phyloP scores from a whole-genome alignment of 106 monocot species.

The Allium cepa region DNA sequence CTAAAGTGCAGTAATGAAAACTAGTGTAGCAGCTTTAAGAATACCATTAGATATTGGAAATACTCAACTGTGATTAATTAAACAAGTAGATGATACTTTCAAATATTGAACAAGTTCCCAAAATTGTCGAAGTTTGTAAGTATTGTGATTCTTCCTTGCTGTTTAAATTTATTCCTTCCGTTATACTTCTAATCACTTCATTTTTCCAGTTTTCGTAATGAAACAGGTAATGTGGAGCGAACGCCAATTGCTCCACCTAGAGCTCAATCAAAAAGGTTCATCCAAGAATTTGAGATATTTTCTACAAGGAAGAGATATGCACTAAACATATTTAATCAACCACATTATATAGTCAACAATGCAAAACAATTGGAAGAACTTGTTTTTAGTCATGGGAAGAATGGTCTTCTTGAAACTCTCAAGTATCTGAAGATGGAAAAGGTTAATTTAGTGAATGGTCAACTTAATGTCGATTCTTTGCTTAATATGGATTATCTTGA shows the following conservation, averaged over 20 bases:
- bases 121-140: no score
- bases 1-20: no score
- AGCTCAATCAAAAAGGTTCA: not conserved
- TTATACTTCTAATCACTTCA: not conserved
- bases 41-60: no score
- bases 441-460: constrained; percentile 1
- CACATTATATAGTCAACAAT: not conserved
- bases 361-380: not conserved
- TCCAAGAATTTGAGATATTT: not conserved
- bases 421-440: constrained; percentile 7
- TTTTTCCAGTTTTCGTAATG: not conserved
- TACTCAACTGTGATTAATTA: no score
- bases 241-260: not conserved
- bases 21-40: no score
- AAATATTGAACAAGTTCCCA: no score
- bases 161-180: not conserved
- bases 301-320: not conserved
- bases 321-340: not conserved
- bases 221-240: not conserved
- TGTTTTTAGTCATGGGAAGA: not conserved
- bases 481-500: constrained; percentile 51
- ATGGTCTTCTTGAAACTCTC: not conserved
- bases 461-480: constrained; percentile 23
- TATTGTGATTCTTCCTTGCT: no score
- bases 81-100: no score